Evolutionary conservation across 2,329 filamentous ascomycete genomes (phyloP).

Genomic region (Aureobasidium sp.): DNA sequence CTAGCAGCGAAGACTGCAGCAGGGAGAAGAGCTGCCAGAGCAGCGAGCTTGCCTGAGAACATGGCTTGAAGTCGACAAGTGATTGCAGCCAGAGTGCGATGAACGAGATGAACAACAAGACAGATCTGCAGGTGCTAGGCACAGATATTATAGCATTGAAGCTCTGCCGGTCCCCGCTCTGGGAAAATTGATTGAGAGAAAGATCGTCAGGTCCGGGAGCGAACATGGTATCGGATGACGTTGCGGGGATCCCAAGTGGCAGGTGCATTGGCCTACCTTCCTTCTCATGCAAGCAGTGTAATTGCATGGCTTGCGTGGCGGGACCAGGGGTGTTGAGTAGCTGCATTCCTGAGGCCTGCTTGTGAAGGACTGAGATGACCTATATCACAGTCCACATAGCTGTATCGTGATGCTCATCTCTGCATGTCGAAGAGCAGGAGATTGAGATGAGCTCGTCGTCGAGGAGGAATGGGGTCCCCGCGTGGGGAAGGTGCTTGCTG

Average conservation of each 20-base stretch:
- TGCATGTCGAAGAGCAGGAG: background rate
- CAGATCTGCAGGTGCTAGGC: background rate
- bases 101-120: slow-evolving; percentile 1
- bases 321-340: background rate
- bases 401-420: background rate
- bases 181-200: background rate
- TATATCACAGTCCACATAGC: background rate
- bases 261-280: background rate
- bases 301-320: slow-evolving; percentile 2
- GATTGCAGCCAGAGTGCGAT: background rate
- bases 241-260: slow-evolving; percentile 3
- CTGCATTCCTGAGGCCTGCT: background rate
- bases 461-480: background rate
- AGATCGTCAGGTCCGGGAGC: slow-evolving; percentile 9
- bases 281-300: background rate
- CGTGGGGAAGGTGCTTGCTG: background rate
- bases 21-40: slow-evolving; percentile 19
- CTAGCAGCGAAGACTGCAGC: slow-evolving; percentile 15
- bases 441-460: background rate
- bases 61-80: background rate
- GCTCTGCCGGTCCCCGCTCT: slow-evolving; percentile 11
- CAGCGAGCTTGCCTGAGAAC: slow-evolving; percentile 11
- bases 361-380: too few relatives aligned
- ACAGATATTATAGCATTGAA: background rate
- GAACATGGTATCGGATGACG: slow-evolving; percentile 11